Percentiles rank a stretch among this genome's conserved stretches.
These are phyloP conservation scores for Pseudogymnoascus sp. DNA, from an alignment of 2,329 filamentous ascomycete genomes.

Conservation along the genomic window DNA sequence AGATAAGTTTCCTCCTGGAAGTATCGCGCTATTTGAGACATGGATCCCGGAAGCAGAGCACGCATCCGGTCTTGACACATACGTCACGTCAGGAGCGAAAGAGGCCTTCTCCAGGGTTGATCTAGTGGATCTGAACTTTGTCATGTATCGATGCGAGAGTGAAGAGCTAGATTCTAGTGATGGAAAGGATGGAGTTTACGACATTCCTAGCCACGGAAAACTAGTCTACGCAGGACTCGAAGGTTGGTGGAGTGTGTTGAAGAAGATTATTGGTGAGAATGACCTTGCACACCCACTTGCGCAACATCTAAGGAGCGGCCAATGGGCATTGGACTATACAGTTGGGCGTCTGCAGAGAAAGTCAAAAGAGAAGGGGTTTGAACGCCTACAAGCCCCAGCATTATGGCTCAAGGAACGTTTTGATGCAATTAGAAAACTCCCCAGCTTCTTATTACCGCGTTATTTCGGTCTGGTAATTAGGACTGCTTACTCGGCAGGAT, in stretches of 20 bases:
- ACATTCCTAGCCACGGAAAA: conserved; percentile 72
- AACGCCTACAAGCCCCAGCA: conserved; percentile 55
- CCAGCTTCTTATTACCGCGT: conserved; percentile 80
- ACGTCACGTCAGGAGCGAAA: conserved; percentile 72
- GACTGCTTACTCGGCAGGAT: conserved; percentile 77
- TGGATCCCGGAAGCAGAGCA: conserved; percentile 88
- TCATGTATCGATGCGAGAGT: conserved; percentile 83
- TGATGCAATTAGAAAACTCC: conserved; percentile 73
- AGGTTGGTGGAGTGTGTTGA: conserved; percentile 92
- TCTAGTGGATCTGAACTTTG: conserved; percentile 79
- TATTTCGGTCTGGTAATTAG: conserved; percentile 88
- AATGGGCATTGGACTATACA: conserved; percentile 89
- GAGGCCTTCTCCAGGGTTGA: conserved; percentile 67
- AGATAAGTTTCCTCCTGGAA: conserved; percentile 81
- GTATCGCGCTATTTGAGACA: conserved; percentile 90
- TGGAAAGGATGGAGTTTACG: conserved; percentile 79
- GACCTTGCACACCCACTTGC: conserved; percentile 89
- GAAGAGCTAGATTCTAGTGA: conserved; percentile 75
- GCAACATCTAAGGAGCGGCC: conserved; percentile 80
- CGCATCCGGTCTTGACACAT: conserved; percentile 72
- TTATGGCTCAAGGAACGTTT: conserved; percentile 78
- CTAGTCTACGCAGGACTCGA: conserved; percentile 95
- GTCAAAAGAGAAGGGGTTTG: conserved; percentile 52
- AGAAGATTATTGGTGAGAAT: conserved; percentile 77
- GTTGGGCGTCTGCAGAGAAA: conserved; percentile 67